Percentiles rank a stretch among this genome's conserved stretches.
phyloP scores from a whole-genome alignment of 2,329 filamentous ascomycete genomes.

The Microsporum ferrugineum region DNA sequence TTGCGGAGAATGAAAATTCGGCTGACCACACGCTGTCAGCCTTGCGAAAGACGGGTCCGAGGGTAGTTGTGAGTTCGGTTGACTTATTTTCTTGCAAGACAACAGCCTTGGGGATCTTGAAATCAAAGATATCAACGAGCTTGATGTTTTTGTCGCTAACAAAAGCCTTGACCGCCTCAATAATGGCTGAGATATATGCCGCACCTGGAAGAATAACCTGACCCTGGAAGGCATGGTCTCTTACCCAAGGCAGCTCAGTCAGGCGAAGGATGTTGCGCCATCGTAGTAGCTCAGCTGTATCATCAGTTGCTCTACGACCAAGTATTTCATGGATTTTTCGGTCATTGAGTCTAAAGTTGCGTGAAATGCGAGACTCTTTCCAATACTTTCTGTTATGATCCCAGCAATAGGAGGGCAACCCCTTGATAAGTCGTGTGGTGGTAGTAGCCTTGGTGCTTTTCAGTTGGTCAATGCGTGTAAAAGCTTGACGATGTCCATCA shows the following conservation, averaged over 20 bases:
- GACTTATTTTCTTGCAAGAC: too few relatives aligned
- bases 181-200: conserved; percentile 17
- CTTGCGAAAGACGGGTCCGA: too few relatives aligned
- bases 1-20: too few relatives aligned
- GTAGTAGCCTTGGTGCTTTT: too few relatives aligned
- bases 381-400: conserved; percentile 13
- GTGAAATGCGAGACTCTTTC: conserved; percentile 13
- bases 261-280: conserved; percentile 21
- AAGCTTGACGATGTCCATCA: conserved; percentile 8
- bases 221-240: conserved; percentile 22
- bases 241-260: conserved; percentile 23
- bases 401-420: conserved; percentile 15
- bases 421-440: conserved; percentile 4
- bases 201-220: conserved; percentile 24
- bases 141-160: background rate
- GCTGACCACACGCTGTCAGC: too few relatives aligned
- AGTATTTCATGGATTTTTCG: conserved; percentile 14
- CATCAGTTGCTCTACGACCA: conserved; percentile 10
- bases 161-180: conserved; percentile 16
- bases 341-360: conserved; percentile 6
- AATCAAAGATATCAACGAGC: too few relatives aligned
- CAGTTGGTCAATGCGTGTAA: background rate
- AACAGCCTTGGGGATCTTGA: too few relatives aligned
- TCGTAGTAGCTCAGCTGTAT: conserved; percentile 14
- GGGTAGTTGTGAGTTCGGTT: too few relatives aligned